A percentile compares a stretch with the other conserved stretches of the same genome.
These are phyloP conservation scores for Asclepias syriaca DNA, from an alignment of 257 asterid genomes.

Conservation along the genomic window DNA sequence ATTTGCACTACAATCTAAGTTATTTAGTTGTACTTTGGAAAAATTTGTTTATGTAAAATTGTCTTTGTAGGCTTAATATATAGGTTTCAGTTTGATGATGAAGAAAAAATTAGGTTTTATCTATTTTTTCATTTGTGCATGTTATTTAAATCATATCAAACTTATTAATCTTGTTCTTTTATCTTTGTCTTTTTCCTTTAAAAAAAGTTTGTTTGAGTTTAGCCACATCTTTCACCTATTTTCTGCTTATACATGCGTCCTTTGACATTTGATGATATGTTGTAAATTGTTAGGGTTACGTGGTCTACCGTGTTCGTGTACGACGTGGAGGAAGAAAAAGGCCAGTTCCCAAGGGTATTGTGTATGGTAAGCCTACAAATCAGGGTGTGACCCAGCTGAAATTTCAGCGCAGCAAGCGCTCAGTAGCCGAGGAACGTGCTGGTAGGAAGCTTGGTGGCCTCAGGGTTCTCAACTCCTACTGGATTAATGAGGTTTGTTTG, in stretches of 20 bases:
- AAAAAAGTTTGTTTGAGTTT: not conserved
- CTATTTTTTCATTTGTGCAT: not conserved
- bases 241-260: too few relatives aligned
- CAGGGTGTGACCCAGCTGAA: conserved; percentile 29
- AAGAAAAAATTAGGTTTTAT: not conserved
- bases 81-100: not conserved
- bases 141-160: not conserved
- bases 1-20: not conserved
- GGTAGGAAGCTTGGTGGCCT: conserved; percentile 28
- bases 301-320: conserved; percentile 18
- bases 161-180: not conserved
- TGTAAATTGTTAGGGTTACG: conserved; percentile 19
- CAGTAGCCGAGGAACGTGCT: conserved; percentile 26
- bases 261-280: not conserved
- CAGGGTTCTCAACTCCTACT: conserved; percentile 23
- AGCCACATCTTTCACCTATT: not conserved
- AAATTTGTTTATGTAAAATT: too few relatives aligned
- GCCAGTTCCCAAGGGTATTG: conserved; percentile 25
- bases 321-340: conserved; percentile 27
- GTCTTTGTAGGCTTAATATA: not conserved
- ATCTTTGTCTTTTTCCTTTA: too few relatives aligned
- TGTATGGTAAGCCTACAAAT: conserved; percentile 24
- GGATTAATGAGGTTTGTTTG: conserved; percentile 23
- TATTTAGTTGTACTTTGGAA: too few relatives aligned
- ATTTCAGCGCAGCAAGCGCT: conserved; percentile 23